These are phyloP conservation scores for Nothophoma quercina DNA, from an alignment of 2,329 filamentous ascomycete genomes.

Conservation along the genomic window DNA sequence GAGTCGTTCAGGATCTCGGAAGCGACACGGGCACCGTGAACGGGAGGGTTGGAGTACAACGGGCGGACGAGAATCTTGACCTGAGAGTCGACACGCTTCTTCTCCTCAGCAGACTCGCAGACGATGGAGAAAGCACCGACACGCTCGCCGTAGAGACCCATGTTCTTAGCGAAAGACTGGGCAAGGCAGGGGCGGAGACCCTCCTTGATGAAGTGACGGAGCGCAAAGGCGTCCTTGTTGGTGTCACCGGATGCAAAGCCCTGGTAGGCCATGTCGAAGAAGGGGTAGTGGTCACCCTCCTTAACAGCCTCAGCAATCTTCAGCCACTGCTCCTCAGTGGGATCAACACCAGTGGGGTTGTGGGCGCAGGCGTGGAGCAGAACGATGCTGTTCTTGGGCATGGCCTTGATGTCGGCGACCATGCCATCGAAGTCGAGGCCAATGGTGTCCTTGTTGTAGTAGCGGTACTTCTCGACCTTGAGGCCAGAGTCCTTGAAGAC, in stretches of 20 bases:
- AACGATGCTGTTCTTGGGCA: slow-evolving; percentile 86
- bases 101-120: slow-evolving; percentile 84
- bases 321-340: slow-evolving; percentile 89
- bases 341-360: slow-evolving; percentile 97
- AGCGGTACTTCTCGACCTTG: slow-evolving; percentile 92
- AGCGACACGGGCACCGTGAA: slow-evolving; percentile 95
- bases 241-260: slow-evolving; percentile 94
- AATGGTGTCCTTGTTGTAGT: slow-evolving; percentile 99
- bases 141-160: slow-evolving; percentile 99
- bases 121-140: slow-evolving; percentile 96
- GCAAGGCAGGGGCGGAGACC: slow-evolving; percentile 88
- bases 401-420: slow-evolving; percentile 86
- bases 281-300: slow-evolving; percentile 85
- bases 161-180: slow-evolving; percentile 99
- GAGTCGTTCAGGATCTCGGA: slow-evolving; percentile 89
- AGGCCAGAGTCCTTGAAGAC: slow-evolving; percentile 95
- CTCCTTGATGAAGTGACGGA: slow-evolving; percentile 91
- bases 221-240: slow-evolving; percentile 89
- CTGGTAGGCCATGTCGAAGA: slow-evolving; percentile 92
- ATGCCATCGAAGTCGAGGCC: slow-evolving; percentile 97
- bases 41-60: slow-evolving; percentile 96
- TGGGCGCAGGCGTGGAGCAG: slow-evolving; percentile 96
- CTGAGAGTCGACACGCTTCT: slow-evolving; percentile 95
- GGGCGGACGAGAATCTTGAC: slow-evolving; percentile 98
- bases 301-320: slow-evolving; percentile 88